phyloP scores from a whole-genome alignment of 257 asterid species.

The Fraxinus anomala region DNA sequence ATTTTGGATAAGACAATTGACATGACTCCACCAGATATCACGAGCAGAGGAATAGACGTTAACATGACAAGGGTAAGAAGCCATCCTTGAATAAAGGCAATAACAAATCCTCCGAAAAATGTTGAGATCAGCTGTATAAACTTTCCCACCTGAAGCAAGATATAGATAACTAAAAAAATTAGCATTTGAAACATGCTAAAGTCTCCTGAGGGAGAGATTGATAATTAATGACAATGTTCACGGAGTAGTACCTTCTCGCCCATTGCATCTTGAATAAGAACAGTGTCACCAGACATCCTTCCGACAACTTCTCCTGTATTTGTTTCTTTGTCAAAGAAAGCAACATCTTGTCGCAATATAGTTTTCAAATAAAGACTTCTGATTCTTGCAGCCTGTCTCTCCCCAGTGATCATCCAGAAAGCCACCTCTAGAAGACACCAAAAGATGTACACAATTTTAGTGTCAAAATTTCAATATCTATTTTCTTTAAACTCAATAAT shows the following conservation, averaged over 20 bases:
- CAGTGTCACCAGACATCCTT: constrained; percentile 75
- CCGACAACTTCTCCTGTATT: constrained; percentile 69
- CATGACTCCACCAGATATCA: constrained; percentile 52
- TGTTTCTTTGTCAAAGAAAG: constrained; percentile 78
- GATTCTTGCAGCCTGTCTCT: constrained; percentile 75
- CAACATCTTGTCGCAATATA: constrained; percentile 73
- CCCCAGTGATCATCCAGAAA: constrained; percentile 86
- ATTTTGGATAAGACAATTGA: constrained; percentile 42
- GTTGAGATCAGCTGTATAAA: constrained; percentile 61
- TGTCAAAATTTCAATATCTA: neutral
- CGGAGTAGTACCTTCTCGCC: constrained; percentile 62
- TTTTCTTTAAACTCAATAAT: neutral
- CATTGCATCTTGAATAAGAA: constrained; percentile 78
- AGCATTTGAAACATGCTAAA: neutral
- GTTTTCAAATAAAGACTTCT: constrained; percentile 58
- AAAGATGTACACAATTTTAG: neutral
- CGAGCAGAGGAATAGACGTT: constrained; percentile 55
- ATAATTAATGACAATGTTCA: neutral
- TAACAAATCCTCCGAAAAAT: constrained; percentile 60
- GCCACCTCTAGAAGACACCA: constrained; percentile 53
- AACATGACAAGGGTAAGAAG: constrained; percentile 70
- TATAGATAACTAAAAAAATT: neutral
- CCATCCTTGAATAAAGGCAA: constrained; percentile 69
- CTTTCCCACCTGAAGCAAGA: constrained; percentile 58
- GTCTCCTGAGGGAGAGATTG: neutral